These are phyloP conservation scores for Pneumocystis murina DNA, from an alignment of 1,139 yeast species.

Conservation along the genomic window DNA sequence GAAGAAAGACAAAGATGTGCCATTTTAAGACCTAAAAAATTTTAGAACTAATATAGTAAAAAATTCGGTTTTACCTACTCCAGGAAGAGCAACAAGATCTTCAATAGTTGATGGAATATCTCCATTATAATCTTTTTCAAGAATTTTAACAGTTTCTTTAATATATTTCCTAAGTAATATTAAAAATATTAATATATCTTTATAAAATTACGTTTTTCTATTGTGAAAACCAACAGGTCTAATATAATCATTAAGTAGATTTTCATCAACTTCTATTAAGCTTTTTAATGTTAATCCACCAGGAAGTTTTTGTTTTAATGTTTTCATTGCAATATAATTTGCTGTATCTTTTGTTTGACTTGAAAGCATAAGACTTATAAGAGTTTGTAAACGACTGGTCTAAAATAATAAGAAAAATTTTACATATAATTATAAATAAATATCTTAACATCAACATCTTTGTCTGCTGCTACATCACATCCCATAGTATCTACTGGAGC, in stretches of 20 bases:
- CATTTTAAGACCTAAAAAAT: conserved; percentile 67
- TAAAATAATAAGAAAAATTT: conserved; percentile 23
- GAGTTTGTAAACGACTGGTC: conserved; percentile 60
- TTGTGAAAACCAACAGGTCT: conserved; percentile 76
- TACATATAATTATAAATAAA: conserved; percentile 19
- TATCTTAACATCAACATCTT: conserved; percentile 26
- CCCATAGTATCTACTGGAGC: conserved; percentile 89
- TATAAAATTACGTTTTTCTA: conserved; percentile 39
- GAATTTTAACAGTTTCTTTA: conserved; percentile 42
- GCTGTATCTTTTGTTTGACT: conserved; percentile 88
- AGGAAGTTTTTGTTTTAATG: conserved; percentile 36
- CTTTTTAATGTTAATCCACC: conserved; percentile 23
- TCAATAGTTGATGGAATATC: conserved; percentile 52
- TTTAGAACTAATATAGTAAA: background rate
- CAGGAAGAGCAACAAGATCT: conserved; percentile 56
- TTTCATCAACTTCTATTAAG: conserved; percentile 38
- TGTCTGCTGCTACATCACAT: conserved; percentile 55
- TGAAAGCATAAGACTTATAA: conserved; percentile 55
- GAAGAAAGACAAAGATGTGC: conserved; percentile 65
- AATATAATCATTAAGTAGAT: conserved; percentile 49
- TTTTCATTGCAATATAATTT: conserved; percentile 56
- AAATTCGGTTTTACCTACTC: conserved; percentile 31
- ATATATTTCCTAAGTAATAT: conserved; percentile 30
- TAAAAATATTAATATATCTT: background rate
- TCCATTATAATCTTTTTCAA: conserved; percentile 37